Percentiles rank a stretch among this genome's conserved stretches.
Conservation (phyloP, 2,329 filamentous ascomycete species). For the Neurospora crassa region DNA sequence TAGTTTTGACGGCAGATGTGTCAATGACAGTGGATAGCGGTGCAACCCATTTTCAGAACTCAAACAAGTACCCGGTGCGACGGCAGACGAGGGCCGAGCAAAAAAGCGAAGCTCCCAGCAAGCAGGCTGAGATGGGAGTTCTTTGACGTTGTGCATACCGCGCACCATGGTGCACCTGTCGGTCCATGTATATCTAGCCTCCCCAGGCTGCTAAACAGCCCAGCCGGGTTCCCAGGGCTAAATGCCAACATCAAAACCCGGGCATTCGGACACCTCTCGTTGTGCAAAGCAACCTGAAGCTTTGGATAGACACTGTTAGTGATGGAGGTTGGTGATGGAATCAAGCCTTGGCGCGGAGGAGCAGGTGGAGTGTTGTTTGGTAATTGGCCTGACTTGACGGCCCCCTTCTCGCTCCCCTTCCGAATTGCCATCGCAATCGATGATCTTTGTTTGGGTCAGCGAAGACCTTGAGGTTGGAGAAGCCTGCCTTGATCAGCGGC, state of each 20-base stretch:
- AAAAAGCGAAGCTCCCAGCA: background rate
- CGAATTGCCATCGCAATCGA: background rate
- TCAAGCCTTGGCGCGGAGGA: background rate
- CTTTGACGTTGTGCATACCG: background rate
- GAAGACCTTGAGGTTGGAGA: background rate
- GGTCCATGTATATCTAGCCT: background rate
- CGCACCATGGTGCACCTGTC: background rate
- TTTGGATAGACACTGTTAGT: background rate
- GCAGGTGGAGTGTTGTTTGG: background rate
- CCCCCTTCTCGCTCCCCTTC: background rate
- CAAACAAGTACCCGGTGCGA: background rate
- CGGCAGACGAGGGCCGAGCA: background rate
- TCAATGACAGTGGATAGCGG: background rate
- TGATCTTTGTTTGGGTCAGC: background rate
- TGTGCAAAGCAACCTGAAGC: background rate
- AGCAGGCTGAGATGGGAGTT: background rate
- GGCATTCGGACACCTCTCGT: background rate
- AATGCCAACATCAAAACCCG: background rate
- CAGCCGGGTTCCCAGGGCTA: background rate
- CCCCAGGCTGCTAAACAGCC: background rate
- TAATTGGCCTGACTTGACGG: background rate
- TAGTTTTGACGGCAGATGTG: background rate
- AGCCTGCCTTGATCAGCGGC: background rate
- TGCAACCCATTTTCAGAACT: background rate
- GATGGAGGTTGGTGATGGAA: constrained; percentile 1